Conservation (phyloP, 2,329 filamentous ascomycete species). For the Aspergillus chevalieri region DNA sequence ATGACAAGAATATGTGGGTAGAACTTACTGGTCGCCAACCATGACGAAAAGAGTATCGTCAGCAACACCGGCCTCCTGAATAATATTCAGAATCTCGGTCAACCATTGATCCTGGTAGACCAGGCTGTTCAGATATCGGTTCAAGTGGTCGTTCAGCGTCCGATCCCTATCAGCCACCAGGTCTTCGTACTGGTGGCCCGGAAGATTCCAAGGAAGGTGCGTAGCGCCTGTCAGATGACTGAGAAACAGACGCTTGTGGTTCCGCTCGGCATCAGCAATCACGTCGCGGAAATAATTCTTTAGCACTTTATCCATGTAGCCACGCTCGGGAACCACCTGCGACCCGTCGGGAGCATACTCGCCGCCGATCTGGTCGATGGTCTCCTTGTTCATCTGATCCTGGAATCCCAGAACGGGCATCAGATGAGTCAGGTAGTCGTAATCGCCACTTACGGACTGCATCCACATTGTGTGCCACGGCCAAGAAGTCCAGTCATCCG, state of each 20-base stretch:
- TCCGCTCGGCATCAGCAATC: conserved; percentile 18
- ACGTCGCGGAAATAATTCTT: conserved; percentile 20
- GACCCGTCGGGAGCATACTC: conserved; percentile 20
- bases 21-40: conserved; percentile 28
- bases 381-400: conserved; percentile 22
- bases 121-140: conserved; percentile 27
- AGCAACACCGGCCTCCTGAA: conserved; percentile 25
- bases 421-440: conserved; percentile 24
- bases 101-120: conserved; percentile 28
- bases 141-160: conserved; percentile 17
- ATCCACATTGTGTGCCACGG: conserved; percentile 30
- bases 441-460: conserved; percentile 29
- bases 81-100: conserved; percentile 22
- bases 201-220: conserved; percentile 24
- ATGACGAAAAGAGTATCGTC: conserved; percentile 30
- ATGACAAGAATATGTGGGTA: not conserved
- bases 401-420: conserved; percentile 23
- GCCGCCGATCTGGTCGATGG: conserved; percentile 15
- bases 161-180: conserved; percentile 11
- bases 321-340: conserved; percentile 10
- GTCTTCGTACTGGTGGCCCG: conserved; percentile 19
- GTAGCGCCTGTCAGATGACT: conserved; percentile 23
- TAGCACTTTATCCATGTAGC: conserved; percentile 19
- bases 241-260: conserved; percentile 23
- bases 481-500: conserved; percentile 24